These are phyloP conservation scores for Petasospora fabianii DNA, from an alignment of 1,139 yeast genomes.

Conservation along the genomic window DNA sequence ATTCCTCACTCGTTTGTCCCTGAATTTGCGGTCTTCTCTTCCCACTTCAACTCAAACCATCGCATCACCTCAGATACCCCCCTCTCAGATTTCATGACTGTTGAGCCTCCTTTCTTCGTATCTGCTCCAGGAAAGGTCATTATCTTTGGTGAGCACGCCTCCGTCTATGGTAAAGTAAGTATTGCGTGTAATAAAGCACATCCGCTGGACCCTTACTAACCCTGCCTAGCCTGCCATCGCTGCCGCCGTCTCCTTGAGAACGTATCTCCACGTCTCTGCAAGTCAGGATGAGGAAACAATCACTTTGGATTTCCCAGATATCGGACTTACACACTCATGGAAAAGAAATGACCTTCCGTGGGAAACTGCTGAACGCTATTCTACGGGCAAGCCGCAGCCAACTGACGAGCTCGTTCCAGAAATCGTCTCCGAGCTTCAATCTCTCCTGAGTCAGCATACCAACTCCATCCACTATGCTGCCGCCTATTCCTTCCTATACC, in stretches of 20 bases:
- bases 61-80: too few relatives aligned
- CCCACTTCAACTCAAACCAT: background rate
- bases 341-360: slow-evolving; percentile 57
- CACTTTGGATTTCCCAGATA: slow-evolving; percentile 79
- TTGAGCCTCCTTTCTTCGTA: slow-evolving; percentile 54
- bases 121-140: slow-evolving; percentile 98
- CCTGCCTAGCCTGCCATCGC: slow-evolving; percentile 70
- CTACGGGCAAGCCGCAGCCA: slow-evolving; percentile 34
- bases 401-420: slow-evolving; percentile 60
- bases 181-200: too few relatives aligned
- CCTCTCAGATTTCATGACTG: slow-evolving; percentile 11
- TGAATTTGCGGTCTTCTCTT: background rate
- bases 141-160: slow-evolving; percentile 95
- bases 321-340: slow-evolving; percentile 65
- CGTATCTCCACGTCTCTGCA: slow-evolving; percentile 65
- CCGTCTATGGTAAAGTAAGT: slow-evolving; percentile 74
- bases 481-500: slow-evolving; percentile 78
- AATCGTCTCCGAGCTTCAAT: slow-evolving; percentile 46
- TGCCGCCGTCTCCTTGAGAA: slow-evolving; percentile 78
- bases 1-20: background rate
- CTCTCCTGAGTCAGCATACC: slow-evolving; percentile 42
- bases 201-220: too few relatives aligned
- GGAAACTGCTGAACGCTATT: slow-evolving; percentile 35
- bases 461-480: slow-evolving; percentile 72
- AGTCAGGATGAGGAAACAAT: slow-evolving; percentile 36